Percentiles rank a stretch among this genome's conserved stretches.
Conservation (phyloP, 257 asterid species). For the Solanum medicagineum region DNA sequence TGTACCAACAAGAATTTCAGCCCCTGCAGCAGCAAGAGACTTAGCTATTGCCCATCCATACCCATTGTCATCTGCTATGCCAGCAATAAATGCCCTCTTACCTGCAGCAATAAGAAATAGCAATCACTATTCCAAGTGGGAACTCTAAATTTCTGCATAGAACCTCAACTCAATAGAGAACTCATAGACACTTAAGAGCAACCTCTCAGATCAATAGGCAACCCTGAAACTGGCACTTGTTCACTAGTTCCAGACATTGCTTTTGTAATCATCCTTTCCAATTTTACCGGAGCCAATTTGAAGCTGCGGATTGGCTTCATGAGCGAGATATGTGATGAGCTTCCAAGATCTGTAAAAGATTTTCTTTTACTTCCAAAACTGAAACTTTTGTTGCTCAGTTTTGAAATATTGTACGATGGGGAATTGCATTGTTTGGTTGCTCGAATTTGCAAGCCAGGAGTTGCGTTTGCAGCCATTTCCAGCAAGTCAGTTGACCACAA, state of each 20-base stretch:
- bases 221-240: conserved; percentile 52
- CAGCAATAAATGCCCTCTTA: conserved; percentile 51
- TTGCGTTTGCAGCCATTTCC: conserved; percentile 54
- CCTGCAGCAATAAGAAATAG: conserved; percentile 32
- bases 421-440: conserved; percentile 15
- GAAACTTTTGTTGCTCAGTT: conserved; percentile 36
- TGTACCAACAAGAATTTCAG: conserved; percentile 67
- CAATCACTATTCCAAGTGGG: neutral
- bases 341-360: conserved; percentile 29
- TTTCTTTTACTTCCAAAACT: conserved; percentile 27
- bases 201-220: conserved; percentile 90
- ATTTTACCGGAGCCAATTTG: conserved; percentile 8
- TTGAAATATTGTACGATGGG: conserved; percentile 25
- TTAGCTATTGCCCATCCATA: conserved; percentile 5
- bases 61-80: conserved; percentile 4
- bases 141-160: neutral
- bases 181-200: neutral
- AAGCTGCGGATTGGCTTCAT: conserved; percentile 18
- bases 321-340: conserved; percentile 32
- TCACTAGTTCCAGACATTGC: conserved; percentile 58
- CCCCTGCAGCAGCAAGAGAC: conserved; percentile 6
- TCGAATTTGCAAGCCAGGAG: conserved; percentile 33
- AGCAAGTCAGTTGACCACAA: neutral
- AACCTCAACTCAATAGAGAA: neutral
- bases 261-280: conserved; percentile 29